Percentiles rank a stretch among this genome's conserved stretches.
Conservation (phyloP, 805 yeast genomes). For the Yamadazyma ubonensis region DNA sequence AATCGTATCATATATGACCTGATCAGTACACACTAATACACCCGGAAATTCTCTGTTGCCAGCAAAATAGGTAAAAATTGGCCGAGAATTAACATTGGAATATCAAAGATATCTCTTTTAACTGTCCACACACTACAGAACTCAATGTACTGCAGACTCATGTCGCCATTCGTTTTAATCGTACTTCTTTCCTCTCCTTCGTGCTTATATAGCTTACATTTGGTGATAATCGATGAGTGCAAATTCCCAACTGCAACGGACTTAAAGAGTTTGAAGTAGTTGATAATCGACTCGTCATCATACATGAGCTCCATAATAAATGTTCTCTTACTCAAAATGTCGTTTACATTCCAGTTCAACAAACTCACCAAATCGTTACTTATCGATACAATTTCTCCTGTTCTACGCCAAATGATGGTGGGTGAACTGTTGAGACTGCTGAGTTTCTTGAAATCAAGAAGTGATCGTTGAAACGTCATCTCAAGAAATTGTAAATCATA, state of each 20-base stretch:
- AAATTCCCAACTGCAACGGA: constrained; percentile 68
- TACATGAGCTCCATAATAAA: constrained; percentile 77
- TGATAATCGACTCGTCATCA: constrained; percentile 70
- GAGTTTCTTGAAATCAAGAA: constrained; percentile 45
- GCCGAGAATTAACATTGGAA: constrained; percentile 81
- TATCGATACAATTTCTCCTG: constrained; percentile 80
- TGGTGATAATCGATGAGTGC: constrained; percentile 51
- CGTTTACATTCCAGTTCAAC: constrained; percentile 60
- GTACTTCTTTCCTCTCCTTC: constrained; percentile 18
- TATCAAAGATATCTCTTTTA: constrained; percentile 76
- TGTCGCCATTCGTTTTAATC: constrained; percentile 18
- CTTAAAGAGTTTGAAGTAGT: constrained; percentile 71
- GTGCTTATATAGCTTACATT: constrained; percentile 44
- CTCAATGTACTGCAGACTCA: constrained; percentile 39
- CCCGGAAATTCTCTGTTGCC: constrained; percentile 24
- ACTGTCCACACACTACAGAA: constrained; percentile 87
- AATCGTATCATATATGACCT: too few relatives aligned
- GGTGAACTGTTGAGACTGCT: constrained; percentile 65
- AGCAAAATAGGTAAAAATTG: constrained; percentile 68
- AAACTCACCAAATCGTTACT: constrained; percentile 72
- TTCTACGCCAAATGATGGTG: constrained; percentile 80
- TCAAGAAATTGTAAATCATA: constrained; percentile 59
- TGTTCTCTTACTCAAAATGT: constrained; percentile 55
- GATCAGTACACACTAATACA: constrained; percentile 21
- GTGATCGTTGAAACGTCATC: constrained; percentile 45